Evolutionary conservation across 495 filamentous ascomycete species (phyloP).

Genomic region (Penicillium longicatenatum): DNA sequence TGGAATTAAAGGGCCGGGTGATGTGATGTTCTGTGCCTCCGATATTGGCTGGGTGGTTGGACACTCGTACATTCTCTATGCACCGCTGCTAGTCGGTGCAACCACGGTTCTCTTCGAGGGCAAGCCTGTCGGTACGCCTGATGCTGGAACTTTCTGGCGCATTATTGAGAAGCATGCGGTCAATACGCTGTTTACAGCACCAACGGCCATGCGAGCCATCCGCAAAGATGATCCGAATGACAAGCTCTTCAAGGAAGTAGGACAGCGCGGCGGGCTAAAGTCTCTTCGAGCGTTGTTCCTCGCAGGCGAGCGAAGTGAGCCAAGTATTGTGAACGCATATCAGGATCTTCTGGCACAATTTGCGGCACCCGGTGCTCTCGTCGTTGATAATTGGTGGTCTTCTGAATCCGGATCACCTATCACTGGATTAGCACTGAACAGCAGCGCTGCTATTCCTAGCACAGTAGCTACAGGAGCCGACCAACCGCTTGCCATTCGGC

Average conservation of each 20-base stretch:
- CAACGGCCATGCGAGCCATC: conserved; percentile 85
- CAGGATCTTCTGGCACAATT: conserved; percentile 67
- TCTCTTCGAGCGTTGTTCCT: conserved; percentile 76
- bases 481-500: conserved; percentile 60
- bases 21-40: conserved; percentile 83
- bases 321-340: conserved; percentile 79
- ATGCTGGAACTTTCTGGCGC: conserved; percentile 86
- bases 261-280: conserved; percentile 64
- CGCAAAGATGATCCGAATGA: conserved; percentile 81
- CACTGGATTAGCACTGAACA: conserved; percentile 68
- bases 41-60: conserved; percentile 88
- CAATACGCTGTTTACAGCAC: conserved; percentile 81
- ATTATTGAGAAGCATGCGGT: conserved; percentile 83
- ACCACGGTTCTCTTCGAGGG: conserved; percentile 90
- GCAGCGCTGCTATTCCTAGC: conserved; percentile 29
- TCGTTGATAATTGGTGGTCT: conserved; percentile 97
- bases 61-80: conserved; percentile 85
- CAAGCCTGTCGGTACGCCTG: conserved; percentile 87
- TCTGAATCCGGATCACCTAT: conserved; percentile 91
- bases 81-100: conserved; percentile 78
- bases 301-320: conserved; percentile 87
- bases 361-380: conserved; percentile 61
- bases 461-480: conserved; percentile 6
- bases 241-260: conserved; percentile 59
- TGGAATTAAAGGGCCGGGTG: conserved; percentile 73